Conservation (phyloP, 2,329 filamentous ascomycete genomes). For the Pseudogymnoascus sp. region DNA sequence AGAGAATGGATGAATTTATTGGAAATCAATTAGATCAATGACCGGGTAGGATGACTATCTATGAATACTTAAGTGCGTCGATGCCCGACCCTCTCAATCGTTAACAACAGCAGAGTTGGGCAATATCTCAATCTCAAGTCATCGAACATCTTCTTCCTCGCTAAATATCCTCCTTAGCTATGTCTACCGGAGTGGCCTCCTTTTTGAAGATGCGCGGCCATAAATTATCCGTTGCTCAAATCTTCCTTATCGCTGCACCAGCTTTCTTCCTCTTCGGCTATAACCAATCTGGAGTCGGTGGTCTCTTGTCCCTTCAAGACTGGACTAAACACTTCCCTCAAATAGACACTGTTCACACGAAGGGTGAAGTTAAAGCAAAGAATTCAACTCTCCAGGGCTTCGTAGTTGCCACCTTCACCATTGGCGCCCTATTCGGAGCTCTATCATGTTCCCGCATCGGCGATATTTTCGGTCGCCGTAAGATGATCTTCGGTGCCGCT, state of each 20-base stretch:
- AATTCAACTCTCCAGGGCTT: slow-evolving; percentile 33
- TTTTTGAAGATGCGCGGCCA: slow-evolving; percentile 12
- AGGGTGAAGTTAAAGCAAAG: slow-evolving; percentile 24
- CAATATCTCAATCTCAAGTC: neutral
- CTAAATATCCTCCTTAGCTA: neutral
- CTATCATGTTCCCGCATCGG: slow-evolving; percentile 17
- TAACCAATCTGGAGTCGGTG: slow-evolving; percentile 35
- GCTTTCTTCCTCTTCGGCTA: slow-evolving; percentile 37
- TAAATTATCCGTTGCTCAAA: slow-evolving; percentile 26
- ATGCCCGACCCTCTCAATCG: neutral
- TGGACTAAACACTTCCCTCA: slow-evolving; percentile 32
- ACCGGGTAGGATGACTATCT: neutral
- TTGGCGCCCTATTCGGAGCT: slow-evolving; percentile 34
- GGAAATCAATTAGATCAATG: neutral
- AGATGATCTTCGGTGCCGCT: slow-evolving; percentile 15
- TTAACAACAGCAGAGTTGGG: neutral
- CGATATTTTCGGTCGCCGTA: slow-evolving; percentile 18
- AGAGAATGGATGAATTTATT: neutral
- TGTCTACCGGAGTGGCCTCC: neutral
- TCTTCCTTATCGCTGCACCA: slow-evolving; percentile 37
- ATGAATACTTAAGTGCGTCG: neutral
- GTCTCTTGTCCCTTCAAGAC: slow-evolving; percentile 26
- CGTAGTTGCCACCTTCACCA: slow-evolving; percentile 32
- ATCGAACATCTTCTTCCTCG: neutral
- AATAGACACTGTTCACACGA: slow-evolving; percentile 33